Base-by-base conservation (phyloP, 2,329 filamentous ascomycete species). In the Neonectria hederae region DNA sequence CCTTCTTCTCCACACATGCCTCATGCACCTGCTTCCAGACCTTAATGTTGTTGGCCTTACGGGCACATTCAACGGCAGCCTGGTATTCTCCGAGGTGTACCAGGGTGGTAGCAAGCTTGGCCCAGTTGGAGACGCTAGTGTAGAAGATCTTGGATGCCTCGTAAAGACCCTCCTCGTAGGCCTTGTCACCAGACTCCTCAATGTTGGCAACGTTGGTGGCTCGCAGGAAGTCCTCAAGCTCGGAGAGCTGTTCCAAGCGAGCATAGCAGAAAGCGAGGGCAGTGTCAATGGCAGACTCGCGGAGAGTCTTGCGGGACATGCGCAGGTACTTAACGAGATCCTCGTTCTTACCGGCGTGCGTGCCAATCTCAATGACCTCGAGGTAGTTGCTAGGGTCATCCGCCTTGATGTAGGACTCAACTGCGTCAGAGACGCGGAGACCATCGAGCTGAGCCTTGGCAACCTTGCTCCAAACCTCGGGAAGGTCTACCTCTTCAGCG, bases 71-170 rank as follows among this genome's bases (percentile, higher is more conserved):
- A 45, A 99, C 96, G 49, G 96, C 96, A 72, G 93, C 93, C 81
- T 99, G 97, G 83, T 99, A 98, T 73, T 99, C 96, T 69, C 90
- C 92, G 7, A 99, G 89, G 79, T 98, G 94, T n/a, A 99, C 96
- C 65, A 98, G 88, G 11, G 96, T 99, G 11, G 96, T 98, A 14
- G 96, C 94, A 74, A 99, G 90, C 85, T 99, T 99, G 60, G 95
- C 95, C 96, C 96, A 99, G 87, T 99, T 99, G 59, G 96, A 99
- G 78, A 99, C 97, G 83, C 93, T 98, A 60, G 89, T 93, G 84
- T 90, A 99, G 87, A 98, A 99, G 76, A 99, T 98, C 88, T 99
- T 99, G 69, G 96, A 93, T 46, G 96, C 96, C 84, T 98, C 92
- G 76, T 96, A 95, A 76, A 93, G 90, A 65, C 95, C 95, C 82